These are phyloP conservation scores for Prunus davidiana DNA, from an alignment of 306 rosid species.

Conservation along the genomic window DNA sequence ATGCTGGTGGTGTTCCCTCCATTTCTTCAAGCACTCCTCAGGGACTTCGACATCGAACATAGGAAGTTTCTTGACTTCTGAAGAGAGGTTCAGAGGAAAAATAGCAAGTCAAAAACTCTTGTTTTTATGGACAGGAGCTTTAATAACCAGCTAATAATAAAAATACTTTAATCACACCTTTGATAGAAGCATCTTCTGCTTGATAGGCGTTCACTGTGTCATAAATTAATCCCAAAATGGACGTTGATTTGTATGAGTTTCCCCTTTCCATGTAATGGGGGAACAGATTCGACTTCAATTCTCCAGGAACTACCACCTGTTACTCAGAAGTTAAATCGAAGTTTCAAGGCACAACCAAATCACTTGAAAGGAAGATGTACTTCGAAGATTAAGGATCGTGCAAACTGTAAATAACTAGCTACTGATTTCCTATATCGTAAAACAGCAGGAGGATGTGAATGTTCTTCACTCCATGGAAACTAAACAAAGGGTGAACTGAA, in stretches of 20 bases:
- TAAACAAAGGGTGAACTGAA: not conserved
- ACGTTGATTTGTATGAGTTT: slow-evolving; percentile 45
- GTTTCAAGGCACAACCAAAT: not conserved
- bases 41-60: slow-evolving; percentile 58
- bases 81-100: not conserved
- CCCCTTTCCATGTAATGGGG: slow-evolving; percentile 72
- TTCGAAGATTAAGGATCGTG: not conserved
- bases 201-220: slow-evolving; percentile 44
- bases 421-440: not conserved
- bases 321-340: not conserved
- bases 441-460: not conserved
- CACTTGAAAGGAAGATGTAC: not conserved
- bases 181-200: slow-evolving; percentile 18
- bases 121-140: not conserved
- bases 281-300: slow-evolving; percentile 33
- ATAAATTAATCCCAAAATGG: slow-evolving; percentile 63
- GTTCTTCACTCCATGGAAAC: not conserved
- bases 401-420: not conserved
- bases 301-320: slow-evolving; percentile 53
- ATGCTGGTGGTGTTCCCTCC: slow-evolving; percentile 27
- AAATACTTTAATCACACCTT: not conserved
- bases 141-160: not conserved
- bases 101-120: not conserved
- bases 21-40: slow-evolving; percentile 17
- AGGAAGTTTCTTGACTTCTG: slow-evolving; percentile 55